phyloP scores from a whole-genome alignment of 2,329 filamentous ascomycete genomes.

The Penicillium sp. region DNA sequence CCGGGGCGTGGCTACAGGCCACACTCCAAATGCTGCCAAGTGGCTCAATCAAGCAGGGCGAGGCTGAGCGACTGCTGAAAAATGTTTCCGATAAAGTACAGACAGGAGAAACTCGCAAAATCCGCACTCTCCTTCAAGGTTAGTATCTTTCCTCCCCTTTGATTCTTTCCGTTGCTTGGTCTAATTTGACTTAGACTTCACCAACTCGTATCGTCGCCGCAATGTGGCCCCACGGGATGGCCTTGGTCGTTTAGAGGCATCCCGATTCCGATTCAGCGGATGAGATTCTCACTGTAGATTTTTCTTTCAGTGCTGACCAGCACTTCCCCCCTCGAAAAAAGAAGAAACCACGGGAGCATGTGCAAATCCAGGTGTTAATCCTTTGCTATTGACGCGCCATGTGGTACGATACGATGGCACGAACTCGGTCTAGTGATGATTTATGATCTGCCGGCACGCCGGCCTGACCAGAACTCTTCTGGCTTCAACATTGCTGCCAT shows the following conservation, averaged over 20 bases:
- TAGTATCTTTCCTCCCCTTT: slow-evolving; percentile 1
- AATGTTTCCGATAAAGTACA: slow-evolving; percentile 78
- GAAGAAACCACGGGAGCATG: slow-evolving; percentile 20
- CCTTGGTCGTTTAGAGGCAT: slow-evolving; percentile 79
- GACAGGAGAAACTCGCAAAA: slow-evolving; percentile 69
- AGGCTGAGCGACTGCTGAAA: slow-evolving; percentile 75
- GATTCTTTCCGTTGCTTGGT: not conserved
- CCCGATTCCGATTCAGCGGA: slow-evolving; percentile 76
- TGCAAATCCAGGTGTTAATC: slow-evolving; percentile 25
- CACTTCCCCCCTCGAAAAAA: slow-evolving; percentile 10
- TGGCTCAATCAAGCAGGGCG: slow-evolving; percentile 75
- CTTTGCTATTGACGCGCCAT: slow-evolving; percentile 22
- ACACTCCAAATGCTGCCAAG: slow-evolving; percentile 81
- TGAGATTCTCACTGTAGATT: slow-evolving; percentile 32
- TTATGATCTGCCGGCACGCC: slow-evolving; percentile 22
- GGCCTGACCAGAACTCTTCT: slow-evolving; percentile 11
- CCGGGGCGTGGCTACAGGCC: slow-evolving; percentile 75
- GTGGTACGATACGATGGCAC: slow-evolving; percentile 20
- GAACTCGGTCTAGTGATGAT: slow-evolving; percentile 22
- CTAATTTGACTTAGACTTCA: slow-evolving; percentile 66
- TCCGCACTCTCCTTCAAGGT: slow-evolving; percentile 75
- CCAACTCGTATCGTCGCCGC: slow-evolving; percentile 85
- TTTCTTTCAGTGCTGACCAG: slow-evolving; percentile 9
- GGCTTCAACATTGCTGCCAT: slow-evolving; percentile 8
- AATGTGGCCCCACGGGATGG: slow-evolving; percentile 96